These are phyloP conservation scores for Exobasidium rhododendri DNA, from an alignment of 1,284 basidiomycete species.

Conservation along the genomic window DNA sequence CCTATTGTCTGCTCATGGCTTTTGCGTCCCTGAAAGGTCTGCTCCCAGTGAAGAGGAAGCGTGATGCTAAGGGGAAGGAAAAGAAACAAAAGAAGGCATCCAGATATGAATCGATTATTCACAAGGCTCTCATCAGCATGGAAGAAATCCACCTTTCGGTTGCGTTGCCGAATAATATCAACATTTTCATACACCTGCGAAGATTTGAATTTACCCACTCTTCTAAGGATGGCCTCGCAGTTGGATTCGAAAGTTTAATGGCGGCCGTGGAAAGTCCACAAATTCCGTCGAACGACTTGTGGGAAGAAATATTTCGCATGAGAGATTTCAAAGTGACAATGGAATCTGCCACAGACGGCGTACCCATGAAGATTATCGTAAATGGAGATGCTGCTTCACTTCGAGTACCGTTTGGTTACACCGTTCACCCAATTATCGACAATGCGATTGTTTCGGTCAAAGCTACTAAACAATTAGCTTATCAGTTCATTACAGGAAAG, in stretches of 20 bases:
- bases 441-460: conserved; percentile 56
- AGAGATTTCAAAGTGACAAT: conserved; percentile 59
- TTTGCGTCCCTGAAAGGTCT: conserved; percentile 62
- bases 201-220: conserved; percentile 22
- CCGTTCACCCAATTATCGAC: conserved; percentile 62
- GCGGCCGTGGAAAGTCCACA: conserved; percentile 58
- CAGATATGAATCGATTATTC: neutral
- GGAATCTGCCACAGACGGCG: conserved; percentile 49
- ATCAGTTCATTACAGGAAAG: conserved; percentile 55
- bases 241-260: conserved; percentile 55
- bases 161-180: conserved; percentile 48
- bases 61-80: neutral
- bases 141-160: conserved; percentile 49
- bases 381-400: conserved; percentile 68
- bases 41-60: neutral
- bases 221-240: neutral
- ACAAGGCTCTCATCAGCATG: conserved; percentile 5
- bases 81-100: neutral
- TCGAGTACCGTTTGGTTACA: conserved; percentile 74
- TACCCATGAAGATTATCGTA: conserved; percentile 52
- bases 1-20: conserved; percentile 72
- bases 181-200: conserved; percentile 39
- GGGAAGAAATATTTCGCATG: conserved; percentile 76
- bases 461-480: conserved; percentile 56
- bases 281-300: conserved; percentile 56